These are phyloP conservation scores for Rhizopogon vesiculosus DNA, from an alignment of 768 basidiomycete species.

Conservation along the genomic window DNA sequence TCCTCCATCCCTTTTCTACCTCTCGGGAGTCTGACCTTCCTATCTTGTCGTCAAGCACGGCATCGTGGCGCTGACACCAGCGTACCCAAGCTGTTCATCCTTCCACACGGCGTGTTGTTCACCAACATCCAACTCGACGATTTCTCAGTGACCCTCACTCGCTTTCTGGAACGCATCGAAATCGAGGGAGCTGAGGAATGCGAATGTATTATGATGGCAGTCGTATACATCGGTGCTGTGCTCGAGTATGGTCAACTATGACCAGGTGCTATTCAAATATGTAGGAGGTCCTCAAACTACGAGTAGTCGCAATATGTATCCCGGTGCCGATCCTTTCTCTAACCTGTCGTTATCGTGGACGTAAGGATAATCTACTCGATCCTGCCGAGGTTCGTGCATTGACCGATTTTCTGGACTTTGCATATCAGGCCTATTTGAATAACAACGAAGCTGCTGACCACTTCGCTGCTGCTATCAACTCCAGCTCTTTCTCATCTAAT, in stretches of 20 bases:
- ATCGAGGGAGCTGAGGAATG: conserved; percentile 78
- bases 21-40: conserved; percentile 88
- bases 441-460: no score
- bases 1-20: conserved; percentile 82
- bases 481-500: no score
- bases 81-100: conserved; percentile 77
- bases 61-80: conserved; percentile 66
- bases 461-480: no score
- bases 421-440: no score
- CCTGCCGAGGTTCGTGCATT: no score
- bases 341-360: no score
- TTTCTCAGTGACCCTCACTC: conserved; percentile 74
- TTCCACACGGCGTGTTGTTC: conserved; percentile 95
- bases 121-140: conserved; percentile 94
- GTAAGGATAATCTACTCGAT: no score
- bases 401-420: no score
- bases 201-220: conserved; percentile 97
- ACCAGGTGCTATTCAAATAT: no score
- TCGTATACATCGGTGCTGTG: conserved; percentile 74
- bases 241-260: conserved; percentile 64
- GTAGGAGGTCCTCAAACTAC: no score
- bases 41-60: conserved; percentile 73
- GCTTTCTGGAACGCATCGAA: conserved; percentile 81
- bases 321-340: no score
- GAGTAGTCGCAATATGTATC: no score